phyloP scores from a whole-genome alignment of 2,329 filamentous ascomycete genomes.

The Xylaria sp. region DNA sequence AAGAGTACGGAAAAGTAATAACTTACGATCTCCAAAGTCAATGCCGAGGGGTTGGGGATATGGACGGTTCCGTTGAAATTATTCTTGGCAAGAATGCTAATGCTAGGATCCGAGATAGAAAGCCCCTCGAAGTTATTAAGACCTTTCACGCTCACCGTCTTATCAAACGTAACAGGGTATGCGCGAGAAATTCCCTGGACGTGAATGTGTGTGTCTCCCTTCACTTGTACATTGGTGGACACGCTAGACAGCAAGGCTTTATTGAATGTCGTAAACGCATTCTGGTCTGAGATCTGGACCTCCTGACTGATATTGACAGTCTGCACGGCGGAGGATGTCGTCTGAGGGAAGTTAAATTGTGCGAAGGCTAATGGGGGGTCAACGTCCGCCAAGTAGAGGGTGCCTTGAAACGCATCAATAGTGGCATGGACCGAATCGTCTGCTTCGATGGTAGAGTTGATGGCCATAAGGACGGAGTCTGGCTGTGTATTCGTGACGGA shows the following conservation, averaged over 20 bases:
- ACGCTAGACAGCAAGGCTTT: constrained; percentile 62
- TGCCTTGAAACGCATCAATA: constrained; percentile 61
- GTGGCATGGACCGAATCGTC: constrained; percentile 63
- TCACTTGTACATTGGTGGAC: constrained; percentile 60
- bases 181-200: constrained; percentile 60
- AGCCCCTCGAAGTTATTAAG: constrained; percentile 67
- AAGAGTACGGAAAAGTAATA: background rate
- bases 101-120: constrained; percentile 60
- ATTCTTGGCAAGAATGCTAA: constrained; percentile 57
- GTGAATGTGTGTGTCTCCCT: constrained; percentile 63
- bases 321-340: constrained; percentile 60
- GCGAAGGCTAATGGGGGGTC: constrained; percentile 60
- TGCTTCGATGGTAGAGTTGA: constrained; percentile 66
- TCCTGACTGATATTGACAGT: constrained; percentile 63
- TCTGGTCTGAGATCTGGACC: constrained; percentile 57
- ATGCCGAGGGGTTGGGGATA: constrained; percentile 72
- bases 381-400: constrained; percentile 65
- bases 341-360: constrained; percentile 62
- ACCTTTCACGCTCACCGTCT: constrained; percentile 62
- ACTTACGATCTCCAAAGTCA: constrained; percentile 71
- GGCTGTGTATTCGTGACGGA: constrained; percentile 58
- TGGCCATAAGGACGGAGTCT: constrained; percentile 60
- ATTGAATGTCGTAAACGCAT: constrained; percentile 66
- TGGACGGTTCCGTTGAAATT: constrained; percentile 70
- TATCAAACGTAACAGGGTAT: constrained; percentile 65